Evolutionary conservation across 805 yeast genomes (phyloP).

Genomic region (Tetrapisispora nanseiensis): DNA sequence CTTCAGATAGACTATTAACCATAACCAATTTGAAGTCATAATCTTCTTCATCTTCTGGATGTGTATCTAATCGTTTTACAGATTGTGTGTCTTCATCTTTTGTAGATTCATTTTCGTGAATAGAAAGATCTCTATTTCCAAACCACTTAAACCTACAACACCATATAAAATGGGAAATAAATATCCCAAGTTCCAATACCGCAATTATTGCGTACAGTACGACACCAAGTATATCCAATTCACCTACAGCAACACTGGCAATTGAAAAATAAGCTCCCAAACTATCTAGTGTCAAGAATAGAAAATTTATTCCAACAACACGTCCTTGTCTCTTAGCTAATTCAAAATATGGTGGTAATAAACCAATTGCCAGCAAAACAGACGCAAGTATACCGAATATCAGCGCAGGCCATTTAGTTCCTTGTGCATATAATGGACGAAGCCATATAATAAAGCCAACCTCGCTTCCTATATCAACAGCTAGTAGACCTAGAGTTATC

Average conservation of each 20-base stretch:
- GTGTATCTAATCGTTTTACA: not conserved
- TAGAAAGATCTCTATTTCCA: no score
- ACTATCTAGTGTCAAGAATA: slow-evolving; percentile 66
- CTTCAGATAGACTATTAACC: not conserved
- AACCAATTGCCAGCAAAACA: slow-evolving; percentile 61
- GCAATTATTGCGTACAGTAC: slow-evolving; percentile 67
- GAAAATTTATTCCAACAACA: slow-evolving; percentile 82
- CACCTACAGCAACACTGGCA: slow-evolving; percentile 49
- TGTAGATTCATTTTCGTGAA: no score
- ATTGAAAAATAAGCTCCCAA: slow-evolving; percentile 76
- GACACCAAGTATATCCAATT: slow-evolving; percentile 70
- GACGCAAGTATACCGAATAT: slow-evolving; percentile 77
- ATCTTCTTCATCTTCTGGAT: not conserved
- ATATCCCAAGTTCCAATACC: slow-evolving; percentile 67
- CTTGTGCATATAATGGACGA: slow-evolving; percentile 43
- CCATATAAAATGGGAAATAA: slow-evolving; percentile 66
- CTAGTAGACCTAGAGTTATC: slow-evolving; percentile 32
- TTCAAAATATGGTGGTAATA: slow-evolving; percentile 85
- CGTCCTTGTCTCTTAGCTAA: slow-evolving; percentile 68
- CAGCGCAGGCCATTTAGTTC: slow-evolving; percentile 63
- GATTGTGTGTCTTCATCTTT: no score
- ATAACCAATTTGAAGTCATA: not conserved
- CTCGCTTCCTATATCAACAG: slow-evolving; percentile 49
- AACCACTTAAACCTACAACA: slow-evolving; percentile 34
- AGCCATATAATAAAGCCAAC: slow-evolving; percentile 65